phyloP scores from a whole-genome alignment of 2,329 filamentous ascomycete genomes.

The Falciphora oryzae region DNA sequence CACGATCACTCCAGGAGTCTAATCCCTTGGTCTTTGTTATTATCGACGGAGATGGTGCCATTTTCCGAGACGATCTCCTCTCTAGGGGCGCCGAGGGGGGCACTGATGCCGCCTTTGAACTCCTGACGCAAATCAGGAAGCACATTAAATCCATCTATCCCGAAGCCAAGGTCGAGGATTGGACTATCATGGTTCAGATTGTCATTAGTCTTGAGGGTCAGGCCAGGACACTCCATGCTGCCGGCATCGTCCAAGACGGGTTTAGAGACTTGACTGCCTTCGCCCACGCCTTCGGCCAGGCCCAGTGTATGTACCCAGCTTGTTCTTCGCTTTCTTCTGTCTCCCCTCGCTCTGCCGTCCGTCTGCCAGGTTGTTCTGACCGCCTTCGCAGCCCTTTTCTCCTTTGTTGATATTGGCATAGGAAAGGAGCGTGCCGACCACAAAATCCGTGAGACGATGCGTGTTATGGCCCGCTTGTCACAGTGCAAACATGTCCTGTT shows the following conservation, averaged over 20 bases:
- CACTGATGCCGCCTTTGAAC: conserved; percentile 25
- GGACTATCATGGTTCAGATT: conserved; percentile 28
- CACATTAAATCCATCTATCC: conserved; percentile 20
- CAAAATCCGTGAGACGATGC: conserved; percentile 28
- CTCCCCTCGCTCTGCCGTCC: neutral
- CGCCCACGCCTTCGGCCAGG: conserved; percentile 26
- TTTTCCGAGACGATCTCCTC: conserved; percentile 28
- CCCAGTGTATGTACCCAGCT: conserved; percentile 17
- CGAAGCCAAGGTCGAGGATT: conserved; percentile 23
- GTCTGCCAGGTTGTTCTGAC: neutral
- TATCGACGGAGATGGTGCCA: conserved; percentile 30
- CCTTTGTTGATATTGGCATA: conserved; percentile 28
- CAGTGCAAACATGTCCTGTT: conserved; percentile 28
- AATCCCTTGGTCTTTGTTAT: conserved; percentile 27
- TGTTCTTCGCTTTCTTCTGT: neutral
- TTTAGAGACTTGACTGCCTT: conserved; percentile 25
- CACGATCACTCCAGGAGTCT: conserved; percentile 21
- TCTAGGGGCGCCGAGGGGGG: conserved; percentile 27
- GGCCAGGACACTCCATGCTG: conserved; percentile 22
- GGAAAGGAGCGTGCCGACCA: conserved; percentile 30
- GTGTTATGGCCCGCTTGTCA: conserved; percentile 26
- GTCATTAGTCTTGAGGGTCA: conserved; percentile 28
- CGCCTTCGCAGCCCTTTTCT: conserved; percentile 22
- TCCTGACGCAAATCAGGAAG: conserved; percentile 20
- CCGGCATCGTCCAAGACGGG: conserved; percentile 19